Evolutionary conservation across 345 rosid species (phyloP).

Genomic region (Eucalyptus cloeziana): DNA sequence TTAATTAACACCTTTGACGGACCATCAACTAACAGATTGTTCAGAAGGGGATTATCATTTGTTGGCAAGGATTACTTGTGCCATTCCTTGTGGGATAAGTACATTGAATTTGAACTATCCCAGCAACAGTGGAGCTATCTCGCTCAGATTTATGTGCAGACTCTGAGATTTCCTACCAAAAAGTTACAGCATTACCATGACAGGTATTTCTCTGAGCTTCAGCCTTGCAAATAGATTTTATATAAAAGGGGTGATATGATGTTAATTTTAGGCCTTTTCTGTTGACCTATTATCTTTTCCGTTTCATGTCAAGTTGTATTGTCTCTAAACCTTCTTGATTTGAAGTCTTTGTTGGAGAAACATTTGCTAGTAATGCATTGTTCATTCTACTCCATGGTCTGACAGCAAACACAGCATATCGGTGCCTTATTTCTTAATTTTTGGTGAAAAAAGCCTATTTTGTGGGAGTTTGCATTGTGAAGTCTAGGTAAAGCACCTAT

Average conservation of each 20-base stretch:
- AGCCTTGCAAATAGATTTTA: background rate
- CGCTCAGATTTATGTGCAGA: conserved; percentile 53
- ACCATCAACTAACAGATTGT: conserved; percentile 33
- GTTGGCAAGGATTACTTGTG: conserved; percentile 81
- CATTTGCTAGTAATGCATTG: background rate
- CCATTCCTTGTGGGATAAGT: conserved; percentile 71
- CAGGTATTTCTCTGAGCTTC: conserved; percentile 24
- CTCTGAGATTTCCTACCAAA: conserved; percentile 66
- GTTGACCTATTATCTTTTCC: background rate
- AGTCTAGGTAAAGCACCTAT: background rate
- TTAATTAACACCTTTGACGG: background rate
- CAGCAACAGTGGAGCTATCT: conserved; percentile 58
- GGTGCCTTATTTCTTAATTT: background rate
- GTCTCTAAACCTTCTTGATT: background rate
- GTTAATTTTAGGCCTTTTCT: background rate
- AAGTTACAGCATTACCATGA: conserved; percentile 55
- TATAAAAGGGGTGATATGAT: background rate
- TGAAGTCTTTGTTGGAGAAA: background rate
- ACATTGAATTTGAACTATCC: conserved; percentile 50
- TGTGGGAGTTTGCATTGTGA: background rate
- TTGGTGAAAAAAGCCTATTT: background rate
- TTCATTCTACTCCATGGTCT: background rate
- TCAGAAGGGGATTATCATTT: conserved; percentile 62
- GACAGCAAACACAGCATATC: background rate
- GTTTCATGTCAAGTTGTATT: background rate